Evolutionary conservation across 306 rosid species (phyloP).

Genomic region (Cicer cuneatum): DNA sequence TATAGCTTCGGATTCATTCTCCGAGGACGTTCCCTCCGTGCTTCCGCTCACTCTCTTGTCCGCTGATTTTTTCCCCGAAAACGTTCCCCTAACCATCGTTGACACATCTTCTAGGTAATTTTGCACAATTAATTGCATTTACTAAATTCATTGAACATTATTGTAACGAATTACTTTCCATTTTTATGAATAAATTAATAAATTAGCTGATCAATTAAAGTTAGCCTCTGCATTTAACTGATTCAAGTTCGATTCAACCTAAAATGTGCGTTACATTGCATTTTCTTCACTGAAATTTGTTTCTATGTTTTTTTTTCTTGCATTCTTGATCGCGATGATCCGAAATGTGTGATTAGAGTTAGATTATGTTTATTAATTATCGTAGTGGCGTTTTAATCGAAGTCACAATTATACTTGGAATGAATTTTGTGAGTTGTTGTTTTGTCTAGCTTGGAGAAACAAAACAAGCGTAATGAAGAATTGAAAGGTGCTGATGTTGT

Average conservation of each 20-base stretch:
- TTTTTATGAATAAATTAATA: not conserved
- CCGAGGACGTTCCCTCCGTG: constrained; percentile 64
- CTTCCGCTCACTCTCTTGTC: constrained; percentile 79
- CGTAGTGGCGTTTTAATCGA: not conserved
- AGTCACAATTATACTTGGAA: not conserved
- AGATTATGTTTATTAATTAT: not conserved
- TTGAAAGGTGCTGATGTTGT: constrained; percentile 83
- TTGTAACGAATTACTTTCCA: constrained; percentile 6
- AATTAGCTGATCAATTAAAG: not conserved
- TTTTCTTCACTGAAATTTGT: not conserved
- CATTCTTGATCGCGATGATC: not conserved
- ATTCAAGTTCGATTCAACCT: constrained; percentile 5
- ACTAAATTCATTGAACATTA: not conserved
- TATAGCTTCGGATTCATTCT: constrained; percentile 66
- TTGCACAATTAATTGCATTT: not conserved
- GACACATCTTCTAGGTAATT: constrained; percentile 82
- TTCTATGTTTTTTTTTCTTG: not conserved
- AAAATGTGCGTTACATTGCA: not conserved
- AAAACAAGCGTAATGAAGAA: constrained; percentile 72
- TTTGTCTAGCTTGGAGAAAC: constrained; percentile 64
- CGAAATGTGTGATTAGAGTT: not conserved
- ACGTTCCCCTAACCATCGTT: constrained; percentile 69
- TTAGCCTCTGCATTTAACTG: constrained; percentile 17
- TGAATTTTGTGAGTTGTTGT: not conserved
- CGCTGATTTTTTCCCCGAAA: constrained; percentile 70